These are phyloP conservation scores for Monosporascus sp. DNA, from an alignment of 2,329 filamentous ascomycete genomes.

Conservation along the genomic window DNA sequence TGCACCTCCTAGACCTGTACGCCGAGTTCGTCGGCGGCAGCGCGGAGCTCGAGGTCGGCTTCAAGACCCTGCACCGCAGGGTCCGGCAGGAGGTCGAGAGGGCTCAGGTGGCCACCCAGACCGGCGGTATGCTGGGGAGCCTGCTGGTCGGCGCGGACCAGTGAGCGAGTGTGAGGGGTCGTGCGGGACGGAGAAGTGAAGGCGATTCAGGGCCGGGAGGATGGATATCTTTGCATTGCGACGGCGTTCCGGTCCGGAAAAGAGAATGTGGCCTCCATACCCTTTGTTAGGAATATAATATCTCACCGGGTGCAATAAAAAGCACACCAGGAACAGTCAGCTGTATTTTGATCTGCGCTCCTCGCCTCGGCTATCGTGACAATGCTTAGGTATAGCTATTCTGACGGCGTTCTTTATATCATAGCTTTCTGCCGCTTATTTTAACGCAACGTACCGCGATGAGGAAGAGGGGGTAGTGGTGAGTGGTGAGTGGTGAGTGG, in stretches of 20 bases:
- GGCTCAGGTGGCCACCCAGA: conserved; percentile 76
- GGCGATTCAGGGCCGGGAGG: neutral
- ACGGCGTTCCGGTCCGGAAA: neutral
- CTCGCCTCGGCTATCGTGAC: too few relatives aligned
- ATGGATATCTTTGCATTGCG: neutral
- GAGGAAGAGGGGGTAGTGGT: too few relatives aligned
- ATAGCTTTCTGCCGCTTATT: too few relatives aligned
- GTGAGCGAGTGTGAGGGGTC: neutral
- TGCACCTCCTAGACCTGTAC: conserved; percentile 83
- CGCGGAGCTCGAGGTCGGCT: conserved; percentile 63
- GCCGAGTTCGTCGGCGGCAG: conserved; percentile 72
- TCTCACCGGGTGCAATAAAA: too few relatives aligned
- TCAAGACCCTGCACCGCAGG: conserved; percentile 62
- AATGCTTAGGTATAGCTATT: too few relatives aligned
- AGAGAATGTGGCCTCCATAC: neutral
- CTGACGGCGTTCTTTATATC: too few relatives aligned
- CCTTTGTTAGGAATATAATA: neutral
- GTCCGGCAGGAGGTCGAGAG: conserved; percentile 76
- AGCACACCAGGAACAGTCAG: too few relatives aligned
- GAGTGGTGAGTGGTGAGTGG: too few relatives aligned
- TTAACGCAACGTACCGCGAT: too few relatives aligned
- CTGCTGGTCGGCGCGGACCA: conserved; percentile 45
- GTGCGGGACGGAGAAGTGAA: neutral
- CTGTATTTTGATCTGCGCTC: too few relatives aligned
- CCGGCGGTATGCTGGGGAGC: conserved; percentile 80